Conservation (phyloP, 176 grass and related monocot species). For the Poa pratensis region DNA sequence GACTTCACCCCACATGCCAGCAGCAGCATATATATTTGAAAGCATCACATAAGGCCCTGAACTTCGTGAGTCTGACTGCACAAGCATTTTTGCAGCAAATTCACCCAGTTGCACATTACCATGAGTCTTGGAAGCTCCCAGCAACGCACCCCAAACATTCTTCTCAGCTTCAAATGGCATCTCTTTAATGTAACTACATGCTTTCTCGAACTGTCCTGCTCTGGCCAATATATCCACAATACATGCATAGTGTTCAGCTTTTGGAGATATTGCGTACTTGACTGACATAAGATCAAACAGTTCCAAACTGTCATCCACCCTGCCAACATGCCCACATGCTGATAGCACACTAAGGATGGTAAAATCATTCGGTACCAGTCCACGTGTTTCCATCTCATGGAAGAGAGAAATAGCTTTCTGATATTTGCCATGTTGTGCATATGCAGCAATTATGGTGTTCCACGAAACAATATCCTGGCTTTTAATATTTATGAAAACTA, state of each 20-base stretch:
- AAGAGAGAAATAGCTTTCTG: slow-evolving; percentile 73
- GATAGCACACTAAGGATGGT: slow-evolving; percentile 84
- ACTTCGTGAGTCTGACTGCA: slow-evolving; percentile 57
- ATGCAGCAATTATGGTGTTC: slow-evolving; percentile 87
- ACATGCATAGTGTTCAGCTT: slow-evolving; percentile 81
- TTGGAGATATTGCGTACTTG: slow-evolving; percentile 58
- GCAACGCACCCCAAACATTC: slow-evolving; percentile 70
- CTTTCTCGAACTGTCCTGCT: slow-evolving; percentile 76
- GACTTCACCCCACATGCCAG: slow-evolving; percentile 84
- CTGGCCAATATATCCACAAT: slow-evolving; percentile 82
- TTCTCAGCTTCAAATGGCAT: slow-evolving; percentile 76
- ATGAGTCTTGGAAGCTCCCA: slow-evolving; percentile 67
- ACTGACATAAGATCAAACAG: slow-evolving; percentile 75
- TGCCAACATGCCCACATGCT: slow-evolving; percentile 73
- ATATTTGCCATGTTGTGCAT: slow-evolving; percentile 77
- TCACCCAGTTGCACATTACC: slow-evolving; percentile 77
- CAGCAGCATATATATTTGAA: slow-evolving; percentile 91
- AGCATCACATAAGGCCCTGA: slow-evolving; percentile 86
- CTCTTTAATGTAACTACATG: slow-evolving; percentile 65
- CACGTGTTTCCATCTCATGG: slow-evolving; percentile 62
- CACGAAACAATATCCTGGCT: slow-evolving; percentile 64
- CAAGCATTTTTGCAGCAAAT: slow-evolving; percentile 79
- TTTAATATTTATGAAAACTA: slow-evolving; percentile 60
- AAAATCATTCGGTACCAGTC: slow-evolving; percentile 60
- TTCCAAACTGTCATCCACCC: slow-evolving; percentile 75